Evolutionary conservation across 192 early-diverging fungal species (phyloP), one percentile per base, ranked within the genome.

Genomic region (Coemansia sp.): DNA sequence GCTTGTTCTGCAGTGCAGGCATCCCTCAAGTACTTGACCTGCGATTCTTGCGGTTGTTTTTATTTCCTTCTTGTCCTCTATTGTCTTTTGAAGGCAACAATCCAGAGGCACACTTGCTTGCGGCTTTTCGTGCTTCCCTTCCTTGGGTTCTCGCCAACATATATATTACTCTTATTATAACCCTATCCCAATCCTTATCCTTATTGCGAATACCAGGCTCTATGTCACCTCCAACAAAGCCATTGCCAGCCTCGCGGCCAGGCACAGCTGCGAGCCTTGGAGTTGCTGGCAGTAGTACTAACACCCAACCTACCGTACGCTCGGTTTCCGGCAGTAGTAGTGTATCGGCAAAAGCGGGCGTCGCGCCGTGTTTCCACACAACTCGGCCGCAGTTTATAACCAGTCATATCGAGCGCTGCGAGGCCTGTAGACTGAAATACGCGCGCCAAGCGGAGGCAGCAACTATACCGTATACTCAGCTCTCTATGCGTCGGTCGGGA

Each of bases 381-480:
- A 84, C 69, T 14, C 61, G 77, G 19, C 81, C 81, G 57, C 76
- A 84, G 76, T 78, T 84, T 57, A 84, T 84, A 15, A 78, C 81
- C n/a, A 70, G 81, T 31, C 81, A 84, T 41, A 84, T 84, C 55
- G 76, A 84, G 45, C 73, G 81, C 57, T 84, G 81, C 62, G 76
- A 84, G 51, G 81, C 81, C 32, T 84, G 81, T 41, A 42, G 77
- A 36, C 74, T 78, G 63, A 84, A 84, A 60, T 84, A 84, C 74
- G 76, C 77, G 10, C 81, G 81, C 61, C 69, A 84, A 61, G 81
- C 81, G n/a, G 81, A 84, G 60, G 37, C 62, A 37, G 58, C 63
- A 45, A 76, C 70, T n/a, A 74, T 74, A 12, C 81, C 77, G 17
- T 84, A 76, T 63, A 67, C 67, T 29, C 72, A 63, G 14, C 29